Conservation (phyloP, 371 early-diverging fungal genomes). For the Conidiobolus coronatus region DNA sequence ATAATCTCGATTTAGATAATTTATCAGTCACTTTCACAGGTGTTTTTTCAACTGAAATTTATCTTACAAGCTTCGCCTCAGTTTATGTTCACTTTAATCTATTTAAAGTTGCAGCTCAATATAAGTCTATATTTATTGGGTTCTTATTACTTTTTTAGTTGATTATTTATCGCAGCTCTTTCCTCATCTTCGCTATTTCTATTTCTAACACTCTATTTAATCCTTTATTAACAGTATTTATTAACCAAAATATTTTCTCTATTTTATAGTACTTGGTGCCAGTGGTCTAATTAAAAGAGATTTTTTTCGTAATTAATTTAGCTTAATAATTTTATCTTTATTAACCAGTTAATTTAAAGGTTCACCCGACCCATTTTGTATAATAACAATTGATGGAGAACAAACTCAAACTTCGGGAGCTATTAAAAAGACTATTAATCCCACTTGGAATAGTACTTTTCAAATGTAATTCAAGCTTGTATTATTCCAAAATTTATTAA, state of each 20-base stretch:
- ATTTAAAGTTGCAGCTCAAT: too few relatives aligned
- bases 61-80: too few relatives aligned
- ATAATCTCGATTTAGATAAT: too few relatives aligned
- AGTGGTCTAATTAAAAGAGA: slow-evolving; percentile 79
- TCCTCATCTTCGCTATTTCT: too few relatives aligned
- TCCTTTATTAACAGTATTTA: too few relatives aligned
- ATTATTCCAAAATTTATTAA: background rate
- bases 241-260: background rate
- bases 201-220: too few relatives aligned
- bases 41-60: too few relatives aligned
- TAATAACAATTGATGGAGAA: slow-evolving; percentile 73
- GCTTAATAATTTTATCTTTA: background rate
- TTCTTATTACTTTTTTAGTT: too few relatives aligned
- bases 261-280: slow-evolving; percentile 56
- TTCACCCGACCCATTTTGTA: slow-evolving; percentile 64
- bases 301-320: slow-evolving; percentile 46
- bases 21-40: too few relatives aligned
- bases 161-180: too few relatives aligned
- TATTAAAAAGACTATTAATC: slow-evolving; percentile 49
- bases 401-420: slow-evolving; percentile 60
- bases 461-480: slow-evolving; percentile 29
- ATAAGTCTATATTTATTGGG: too few relatives aligned
- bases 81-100: too few relatives aligned
- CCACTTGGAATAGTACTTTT: slow-evolving; percentile 62
- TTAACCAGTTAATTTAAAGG: slow-evolving; percentile 10